Evolutionary conservation across 768 basidiomycete genomes (phyloP), one percentile per base, ranked within the genome.

Genomic region (Boletellus sp.): DNA sequence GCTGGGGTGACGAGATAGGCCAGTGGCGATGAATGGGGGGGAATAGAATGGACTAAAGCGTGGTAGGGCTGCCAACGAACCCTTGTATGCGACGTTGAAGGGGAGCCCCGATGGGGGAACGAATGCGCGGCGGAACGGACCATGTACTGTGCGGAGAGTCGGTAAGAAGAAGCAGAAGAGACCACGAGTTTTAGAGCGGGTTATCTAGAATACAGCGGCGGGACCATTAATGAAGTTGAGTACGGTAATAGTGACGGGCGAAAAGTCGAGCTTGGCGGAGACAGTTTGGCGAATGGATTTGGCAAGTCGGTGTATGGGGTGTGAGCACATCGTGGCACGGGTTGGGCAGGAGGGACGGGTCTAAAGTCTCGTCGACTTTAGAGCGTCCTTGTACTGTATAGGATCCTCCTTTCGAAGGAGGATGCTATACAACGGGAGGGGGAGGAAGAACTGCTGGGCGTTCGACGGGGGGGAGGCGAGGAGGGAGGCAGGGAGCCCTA

Each of bases 21-120:
- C 35, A 74, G 57, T 38, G 70, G 62, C 38, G 72, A 56, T 34
- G 72, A 63, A 28, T 62, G 66, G 44, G 68, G 50, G 13, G 72
- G 70, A 39, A 77, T 60, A 49, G 72, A 64, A 39, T 69, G 69
- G 47, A 70, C 63, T 47, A 75, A 66, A 45, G 80, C 64, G 56
- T 73, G 70, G 68, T 90, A 91, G 57, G 88, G 88, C 71, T 90
- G 89, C 87, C 88, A 90, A 59, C 89, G 84, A 59, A 83, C 73
- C 66, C 85, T 73, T 43, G 83, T 72, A 58, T 87, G 81, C 51
- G 85, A 74, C 1, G 81, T 78, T 19, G 66, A 71, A 53, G 83
- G 79, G 38, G 83, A 80, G 34, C 84, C 85, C 74, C 87, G 73
- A 65, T 87, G 85, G 73, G 87, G 78, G 48, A 87, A 70, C 10